Percentiles rank a stretch among this genome's conserved stretches.
phyloP scores from a whole-genome alignment of 176 grass and related monocot species.

The Oryza meyeriana region DNA sequence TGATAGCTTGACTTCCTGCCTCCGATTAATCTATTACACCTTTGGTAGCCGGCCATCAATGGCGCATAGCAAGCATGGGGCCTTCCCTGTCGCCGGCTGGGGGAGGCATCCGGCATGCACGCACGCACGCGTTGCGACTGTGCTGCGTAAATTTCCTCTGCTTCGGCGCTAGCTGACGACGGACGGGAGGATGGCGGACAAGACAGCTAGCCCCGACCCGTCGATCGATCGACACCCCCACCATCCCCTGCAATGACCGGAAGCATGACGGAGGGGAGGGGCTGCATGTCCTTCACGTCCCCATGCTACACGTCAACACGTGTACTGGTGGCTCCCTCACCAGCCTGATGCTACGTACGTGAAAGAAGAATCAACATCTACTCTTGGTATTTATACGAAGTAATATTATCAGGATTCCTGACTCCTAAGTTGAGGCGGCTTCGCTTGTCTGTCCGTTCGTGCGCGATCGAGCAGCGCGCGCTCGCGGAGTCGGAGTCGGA shows the following conservation, averaged over 20 bases:
- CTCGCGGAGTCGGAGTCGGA: slow-evolving; percentile 8
- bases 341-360: neutral
- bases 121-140: neutral
- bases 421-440: no score
- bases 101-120: neutral
- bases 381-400: neutral
- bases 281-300: slow-evolving; percentile 6
- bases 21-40: neutral
- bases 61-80: slow-evolving; percentile 31
- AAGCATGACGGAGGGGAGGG: neutral
- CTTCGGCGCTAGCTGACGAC: slow-evolving; percentile 1
- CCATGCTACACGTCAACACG: slow-evolving; percentile 9
- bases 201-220: neutral
- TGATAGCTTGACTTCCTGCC: slow-evolving; percentile 45
- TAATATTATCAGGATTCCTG: slow-evolving; percentile 1
- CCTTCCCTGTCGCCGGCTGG: slow-evolving; percentile 12
- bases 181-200: slow-evolving; percentile 8
- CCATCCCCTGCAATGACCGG: slow-evolving; percentile 22
- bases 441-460: neutral
- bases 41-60: slow-evolving; percentile 35
- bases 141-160: neutral
- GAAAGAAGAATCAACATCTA: neutral
- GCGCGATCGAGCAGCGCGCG: neutral
- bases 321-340: slow-evolving; percentile 8
- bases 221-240: slow-evolving; percentile 3